These are phyloP conservation scores for Solanum virginianum DNA, from an alignment of 257 asterid species.

Conservation along the genomic window DNA sequence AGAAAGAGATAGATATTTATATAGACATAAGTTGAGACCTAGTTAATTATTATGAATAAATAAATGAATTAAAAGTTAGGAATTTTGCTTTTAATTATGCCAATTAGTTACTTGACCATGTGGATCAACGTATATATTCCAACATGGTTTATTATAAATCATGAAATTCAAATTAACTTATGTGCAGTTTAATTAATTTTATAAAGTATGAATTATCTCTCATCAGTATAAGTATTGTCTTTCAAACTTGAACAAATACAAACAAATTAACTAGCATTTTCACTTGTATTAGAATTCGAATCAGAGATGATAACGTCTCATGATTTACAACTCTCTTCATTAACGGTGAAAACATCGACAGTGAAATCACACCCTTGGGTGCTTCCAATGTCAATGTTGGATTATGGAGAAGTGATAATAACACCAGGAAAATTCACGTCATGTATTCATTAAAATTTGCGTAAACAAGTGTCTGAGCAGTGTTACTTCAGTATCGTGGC, in stretches of 20 bases:
- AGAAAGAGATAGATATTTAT: not conserved
- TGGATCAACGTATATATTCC: not conserved
- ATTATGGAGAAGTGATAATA: not conserved
- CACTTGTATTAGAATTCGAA: not conserved
- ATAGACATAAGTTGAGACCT: not conserved
- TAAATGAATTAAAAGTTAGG: not conserved
- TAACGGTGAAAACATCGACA: not conserved
- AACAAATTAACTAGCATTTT: not conserved
- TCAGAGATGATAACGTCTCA: not conserved
- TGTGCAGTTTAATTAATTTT: not conserved
- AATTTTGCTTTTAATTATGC: not conserved
- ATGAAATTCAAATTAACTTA: not conserved
- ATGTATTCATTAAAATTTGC: not conserved
- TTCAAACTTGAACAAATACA: not conserved
- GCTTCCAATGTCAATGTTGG: not conserved
- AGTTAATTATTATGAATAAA: not conserved
- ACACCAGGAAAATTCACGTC: no score
- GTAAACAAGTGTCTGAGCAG: not conserved
- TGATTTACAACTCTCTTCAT: not conserved
- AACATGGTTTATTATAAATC: not conserved
- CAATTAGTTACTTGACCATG: not conserved
- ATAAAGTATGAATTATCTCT: rapidly evolving
- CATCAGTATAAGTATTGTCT: not conserved
- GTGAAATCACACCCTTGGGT: not conserved
- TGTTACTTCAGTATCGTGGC: not conserved